Base-by-base conservation (phyloP, 2,329 filamentous ascomycete species). In the Stemphylium beticola region DNA sequence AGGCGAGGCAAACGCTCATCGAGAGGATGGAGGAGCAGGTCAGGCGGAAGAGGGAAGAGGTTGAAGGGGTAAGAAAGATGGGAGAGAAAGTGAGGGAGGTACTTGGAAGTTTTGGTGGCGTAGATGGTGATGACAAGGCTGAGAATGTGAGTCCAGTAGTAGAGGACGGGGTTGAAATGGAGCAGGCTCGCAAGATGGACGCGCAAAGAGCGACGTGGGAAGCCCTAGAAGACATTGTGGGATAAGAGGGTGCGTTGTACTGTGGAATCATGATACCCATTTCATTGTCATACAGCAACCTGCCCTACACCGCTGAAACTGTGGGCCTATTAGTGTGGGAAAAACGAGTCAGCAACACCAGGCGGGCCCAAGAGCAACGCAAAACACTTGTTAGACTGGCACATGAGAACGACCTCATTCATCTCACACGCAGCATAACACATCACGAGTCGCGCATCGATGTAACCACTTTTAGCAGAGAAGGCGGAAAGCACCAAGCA, bases 1-100 rank as follows among this genome's bases (percentile, higher is more conserved):
- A 98, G 77, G 92, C 93, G 20, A 81, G 93, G 39, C 93, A 97
- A 78, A 92, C 88, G 24, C 80, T 96, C 53, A 96, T 96, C 29
- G 78, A 88, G 62, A 85, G 93, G 80, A 92, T 97, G 89, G 90
- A 96, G 76, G 88, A 90, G 62, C 89, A 93, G 68, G 78, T 96
- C 26, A 87, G 91, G 64, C 83, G 81, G 63, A 88, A 88, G 50
- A 85, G 83, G 62, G 84, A 83, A 49, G 92, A 97, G 76, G 92
- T 92, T 1, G 81, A 85, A 31, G 85, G 83, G 3, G 85, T 92
- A 40, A 82, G 83, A 53, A 83, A 83, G 54, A 87, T 87, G 68
- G 87, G 86, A 47, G 86, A 88, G 62, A 89, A 89, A 76, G 90
- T 95, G 58, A 85, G 87, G 66, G 83, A 85, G 34, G 82, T 93